Evolutionary conservation across 768 basidiomycete genomes (phyloP), one percentile per base, ranked within the genome.

Genomic region (Suillus hirtellus): DNA sequence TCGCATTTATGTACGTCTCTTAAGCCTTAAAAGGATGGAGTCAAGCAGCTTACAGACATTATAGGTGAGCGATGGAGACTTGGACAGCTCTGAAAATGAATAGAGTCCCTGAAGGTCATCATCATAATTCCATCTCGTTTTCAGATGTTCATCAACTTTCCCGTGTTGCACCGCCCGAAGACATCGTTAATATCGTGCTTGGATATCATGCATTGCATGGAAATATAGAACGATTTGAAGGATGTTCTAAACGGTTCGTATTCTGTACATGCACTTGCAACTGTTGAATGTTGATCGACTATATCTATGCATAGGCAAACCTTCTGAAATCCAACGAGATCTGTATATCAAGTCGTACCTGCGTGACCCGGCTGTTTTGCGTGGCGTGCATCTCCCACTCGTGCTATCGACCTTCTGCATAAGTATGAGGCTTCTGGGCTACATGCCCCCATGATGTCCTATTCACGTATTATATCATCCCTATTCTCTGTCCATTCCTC

Each of bases 331-430:
- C 17, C 89, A 90, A 66, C 85, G 86, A 2, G 86, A 93, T 68
- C 80, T 92, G 17, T 88, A 95, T 65, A 76, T 96, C 64, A 87
- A 87, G 71, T 80, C 87, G 0, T 82, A 91, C 69, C 74, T 95
- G 66, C 27, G 55, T 58, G 8, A 65, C 64, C 1, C 52, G 44
- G 3, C 50, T 58, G 46, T 40, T 58, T 40, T 58, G 17, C 17
- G 0, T 65, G 70, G 0, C 77, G 81, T 24, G 75, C 73, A 0
- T 80, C 92, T 43, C 89, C 90, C 2, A 79, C 81, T 0, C 73
- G 81, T 11, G 93, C 94, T 1, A 81, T 96, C 19, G 71, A 78
- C 0, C 75, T 90, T 54, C 80, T 97, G 17, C 90, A 93, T 65
- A 70, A 79, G 1, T 93, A 92, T 72, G 96, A 97, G 76, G 71